Base-by-base conservation (phyloP, 2,329 filamentous ascomycete species). In the Apiospora rasikravindrae region DNA sequence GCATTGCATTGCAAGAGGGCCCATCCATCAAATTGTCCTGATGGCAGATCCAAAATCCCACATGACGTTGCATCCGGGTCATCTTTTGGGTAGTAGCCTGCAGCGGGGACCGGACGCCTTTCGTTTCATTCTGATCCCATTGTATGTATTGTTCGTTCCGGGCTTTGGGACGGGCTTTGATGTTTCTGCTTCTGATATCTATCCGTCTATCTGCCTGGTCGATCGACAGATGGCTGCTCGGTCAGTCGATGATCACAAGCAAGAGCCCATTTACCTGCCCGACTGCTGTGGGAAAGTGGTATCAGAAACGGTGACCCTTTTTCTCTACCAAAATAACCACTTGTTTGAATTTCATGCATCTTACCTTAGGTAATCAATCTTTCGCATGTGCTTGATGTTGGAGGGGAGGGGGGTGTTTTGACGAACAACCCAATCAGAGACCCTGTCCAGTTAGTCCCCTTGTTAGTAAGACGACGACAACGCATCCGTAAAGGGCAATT, bases 31-130 rank as follows among this genome's bases (percentile, higher is more conserved):
- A 61, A 61, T 37, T 19, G 16, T 37, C 29, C 13, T 19, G 53
- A 37, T 61, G 53, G 29, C 53, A 61, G 53, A 61, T 64, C 57
- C 57, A 64, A 64, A 40, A 64, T 40, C 57, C 57, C n/a, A 64
- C 57, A 37, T 64, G 29, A 24, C 57, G 57, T 64, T 40, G 57
- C 53, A 61, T 11, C 10, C 16, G 8, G 2, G 1, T 8, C 37
- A 11, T 61, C 29, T 61, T 37, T 61, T 61, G 5, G 29, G 29
- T 37, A 61, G 37, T 37, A 22, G 29, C 53, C 8, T 5, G 29
- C 53, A 61, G 53, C 37, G 53, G 53, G 16, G 16, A 61, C 26
- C 33, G 33, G 33, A 37, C 33, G 33, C 33, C 33, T 8, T 7
- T 5, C 8, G 53, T 61, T 61, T 61, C 53, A 61, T 37, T 61